Evolutionary conservation across 495 filamentous ascomycete species (phyloP).

Genomic region (Lasiosphaeriaceae sp.): DNA sequence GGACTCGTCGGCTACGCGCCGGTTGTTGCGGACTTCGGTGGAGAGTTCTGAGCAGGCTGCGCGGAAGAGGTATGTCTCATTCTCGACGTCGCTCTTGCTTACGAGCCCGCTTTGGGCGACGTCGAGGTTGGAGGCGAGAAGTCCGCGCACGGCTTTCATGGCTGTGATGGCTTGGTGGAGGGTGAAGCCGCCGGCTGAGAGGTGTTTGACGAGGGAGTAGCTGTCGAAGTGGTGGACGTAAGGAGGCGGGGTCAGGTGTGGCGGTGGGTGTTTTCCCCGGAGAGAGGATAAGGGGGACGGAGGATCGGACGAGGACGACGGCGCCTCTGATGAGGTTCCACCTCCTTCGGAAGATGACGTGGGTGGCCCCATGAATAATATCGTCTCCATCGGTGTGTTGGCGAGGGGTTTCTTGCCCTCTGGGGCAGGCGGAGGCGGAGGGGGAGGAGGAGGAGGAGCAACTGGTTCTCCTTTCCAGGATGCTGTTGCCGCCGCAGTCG

Average conservation of each 20-base stretch:
- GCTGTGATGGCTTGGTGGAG: constrained; percentile 65
- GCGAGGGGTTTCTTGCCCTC: constrained; percentile 25
- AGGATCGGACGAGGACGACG: too few relatives aligned
- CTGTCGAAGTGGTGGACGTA: constrained; percentile 98
- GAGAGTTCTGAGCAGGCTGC: constrained; percentile 91
- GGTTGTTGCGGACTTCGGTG: constrained; percentile 66
- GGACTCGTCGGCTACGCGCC: constrained; percentile 60
- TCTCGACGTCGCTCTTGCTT: constrained; percentile 75
- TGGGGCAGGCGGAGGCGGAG: neutral
- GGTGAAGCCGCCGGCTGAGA: constrained; percentile 65
- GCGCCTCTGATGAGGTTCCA: too few relatives aligned
- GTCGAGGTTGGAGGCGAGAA: constrained; percentile 75
- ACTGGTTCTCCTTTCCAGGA: too few relatives aligned
- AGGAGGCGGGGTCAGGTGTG: constrained; percentile 65
- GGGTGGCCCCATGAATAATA: constrained; percentile 56
- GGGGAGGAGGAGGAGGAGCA: neutral
- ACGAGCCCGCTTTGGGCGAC: constrained; percentile 72
- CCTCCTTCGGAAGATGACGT: too few relatives aligned
- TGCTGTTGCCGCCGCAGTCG: too few relatives aligned
- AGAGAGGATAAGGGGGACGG: constrained; percentile 1
- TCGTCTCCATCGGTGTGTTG: constrained; percentile 53
- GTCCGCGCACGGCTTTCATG: constrained; percentile 81
- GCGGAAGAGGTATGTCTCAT: constrained; percentile 88
- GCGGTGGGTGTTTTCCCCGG: constrained; percentile 23
- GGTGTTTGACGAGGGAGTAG: constrained; percentile 75